phyloP scores from a whole-genome alignment of 352 stramenopile genomes.

The Pelagophyceae sp. region DNA sequence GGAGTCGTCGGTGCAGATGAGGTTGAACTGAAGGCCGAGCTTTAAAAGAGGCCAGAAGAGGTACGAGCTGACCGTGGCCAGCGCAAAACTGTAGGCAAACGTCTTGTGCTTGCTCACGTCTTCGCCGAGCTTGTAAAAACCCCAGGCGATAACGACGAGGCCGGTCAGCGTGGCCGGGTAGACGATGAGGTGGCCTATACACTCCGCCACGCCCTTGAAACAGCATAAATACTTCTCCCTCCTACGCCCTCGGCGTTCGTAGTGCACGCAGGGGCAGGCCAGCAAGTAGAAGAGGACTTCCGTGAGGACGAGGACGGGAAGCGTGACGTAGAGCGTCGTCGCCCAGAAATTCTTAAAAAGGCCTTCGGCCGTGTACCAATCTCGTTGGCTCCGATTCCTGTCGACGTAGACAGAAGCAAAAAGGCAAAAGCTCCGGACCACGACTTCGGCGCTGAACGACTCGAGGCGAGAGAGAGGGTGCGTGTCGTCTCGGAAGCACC shows the following conservation, averaged over 20 bases:
- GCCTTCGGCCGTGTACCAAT: background rate
- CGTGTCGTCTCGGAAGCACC: background rate
- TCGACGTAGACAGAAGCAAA: background rate
- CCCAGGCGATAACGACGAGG: background rate
- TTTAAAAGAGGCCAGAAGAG: background rate
- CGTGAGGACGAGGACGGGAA: background rate
- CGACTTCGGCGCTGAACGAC: background rate
- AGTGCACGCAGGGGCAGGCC: constrained; percentile 13
- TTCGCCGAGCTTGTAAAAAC: background rate
- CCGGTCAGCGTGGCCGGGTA: background rate
- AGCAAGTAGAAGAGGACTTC: constrained; percentile 12
- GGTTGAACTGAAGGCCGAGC: constrained; percentile 2
- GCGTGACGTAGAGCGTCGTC: background rate
- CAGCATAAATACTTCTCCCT: background rate
- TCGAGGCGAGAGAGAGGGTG: constrained; percentile 2
- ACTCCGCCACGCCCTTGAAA: background rate
- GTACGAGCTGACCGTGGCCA: background rate
- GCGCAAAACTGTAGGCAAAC: background rate
- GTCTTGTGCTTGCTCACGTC: background rate
- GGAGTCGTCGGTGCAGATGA: background rate
- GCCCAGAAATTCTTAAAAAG: background rate
- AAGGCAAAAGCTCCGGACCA: background rate
- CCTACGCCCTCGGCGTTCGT: background rate
- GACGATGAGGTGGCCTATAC: background rate
- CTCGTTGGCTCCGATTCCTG: background rate